phyloP scores from a whole-genome alignment of 2,329 filamentous ascomycete genomes.

The Phialophora chinensis region DNA sequence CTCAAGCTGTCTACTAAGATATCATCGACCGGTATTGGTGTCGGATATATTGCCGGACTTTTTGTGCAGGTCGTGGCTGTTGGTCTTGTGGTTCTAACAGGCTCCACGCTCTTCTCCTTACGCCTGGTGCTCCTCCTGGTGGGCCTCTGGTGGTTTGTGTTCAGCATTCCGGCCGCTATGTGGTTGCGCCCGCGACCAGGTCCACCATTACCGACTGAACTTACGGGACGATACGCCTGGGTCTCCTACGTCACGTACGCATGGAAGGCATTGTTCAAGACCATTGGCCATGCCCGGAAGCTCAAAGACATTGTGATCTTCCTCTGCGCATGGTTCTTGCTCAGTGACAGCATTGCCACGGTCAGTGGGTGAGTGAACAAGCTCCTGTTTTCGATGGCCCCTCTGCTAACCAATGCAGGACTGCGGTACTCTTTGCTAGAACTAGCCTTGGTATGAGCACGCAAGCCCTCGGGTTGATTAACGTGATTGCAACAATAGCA shows the following conservation, averaged over 20 bases:
- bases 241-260: slow-evolving; percentile 77
- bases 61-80: slow-evolving; percentile 84
- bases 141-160: slow-evolving; percentile 89
- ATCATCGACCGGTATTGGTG: slow-evolving; percentile 89
- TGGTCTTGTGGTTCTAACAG: slow-evolving; percentile 72
- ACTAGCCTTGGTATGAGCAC: slow-evolving; percentile 89
- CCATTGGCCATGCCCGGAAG: slow-evolving; percentile 73
- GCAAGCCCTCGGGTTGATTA: slow-evolving; percentile 87
- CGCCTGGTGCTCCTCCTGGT: slow-evolving; percentile 85
- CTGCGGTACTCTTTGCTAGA: slow-evolving; percentile 94
- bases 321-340: slow-evolving; percentile 87
- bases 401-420: slow-evolving; percentile 48
- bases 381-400: not conserved
- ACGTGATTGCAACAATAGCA: slow-evolving; percentile 83
- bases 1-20: slow-evolving; percentile 86
- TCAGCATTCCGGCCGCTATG: slow-evolving; percentile 84
- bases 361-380: slow-evolving; percentile 67
- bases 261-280: slow-evolving; percentile 85
- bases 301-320: slow-evolving; percentile 84
- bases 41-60: slow-evolving; percentile 87
- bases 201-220: slow-evolving; percentile 68
- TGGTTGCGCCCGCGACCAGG: slow-evolving; percentile 90
- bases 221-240: slow-evolving; percentile 57
- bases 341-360: slow-evolving; percentile 93
- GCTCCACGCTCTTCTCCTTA: slow-evolving; percentile 82